These are phyloP conservation scores for Batrachochytrium dendrobatidis DNA, from an alignment of 371 early-diverging fungal species.

Conservation along the genomic window DNA sequence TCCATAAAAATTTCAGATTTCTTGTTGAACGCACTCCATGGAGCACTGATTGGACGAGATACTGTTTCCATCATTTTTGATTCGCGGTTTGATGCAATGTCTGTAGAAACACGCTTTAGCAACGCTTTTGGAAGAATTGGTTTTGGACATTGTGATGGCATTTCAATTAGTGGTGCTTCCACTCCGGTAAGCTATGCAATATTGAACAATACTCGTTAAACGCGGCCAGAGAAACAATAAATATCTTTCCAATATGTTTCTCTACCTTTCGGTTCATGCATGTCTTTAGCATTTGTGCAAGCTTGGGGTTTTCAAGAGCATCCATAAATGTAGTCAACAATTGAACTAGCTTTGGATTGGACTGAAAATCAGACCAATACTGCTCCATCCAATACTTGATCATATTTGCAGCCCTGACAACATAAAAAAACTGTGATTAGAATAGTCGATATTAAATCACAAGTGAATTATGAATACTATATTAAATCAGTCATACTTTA, in stretches of 20 bases:
- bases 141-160: slow-evolving; percentile 28
- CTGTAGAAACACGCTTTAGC: slow-evolving; percentile 21
- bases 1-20: neutral
- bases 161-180: slow-evolving; percentile 5
- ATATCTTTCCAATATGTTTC: no score
- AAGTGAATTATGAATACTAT: neutral
- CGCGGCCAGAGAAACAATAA: no score
- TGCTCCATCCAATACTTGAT: slow-evolving; percentile 46
- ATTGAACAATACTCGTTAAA: neutral
- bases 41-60: slow-evolving; percentile 1
- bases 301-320: slow-evolving; percentile 25
- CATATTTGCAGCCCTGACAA: slow-evolving; percentile 34
- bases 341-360: slow-evolving; percentile 23
- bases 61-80: neutral
- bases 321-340: slow-evolving; percentile 29
- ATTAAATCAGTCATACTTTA: neutral
- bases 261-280: slow-evolving; percentile 26
- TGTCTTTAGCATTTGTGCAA: slow-evolving; percentile 20
- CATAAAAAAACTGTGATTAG: neutral
- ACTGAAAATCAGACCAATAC: slow-evolving; percentile 47
- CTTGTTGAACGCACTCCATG: slow-evolving; percentile 4
- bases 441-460: neutral
- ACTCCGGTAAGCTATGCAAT: neutral
- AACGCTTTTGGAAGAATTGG: slow-evolving; percentile 43
- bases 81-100: neutral